These are phyloP conservation scores for Brassica juncea DNA, from an alignment of 345 rosid genomes.

Conservation along the genomic window DNA sequence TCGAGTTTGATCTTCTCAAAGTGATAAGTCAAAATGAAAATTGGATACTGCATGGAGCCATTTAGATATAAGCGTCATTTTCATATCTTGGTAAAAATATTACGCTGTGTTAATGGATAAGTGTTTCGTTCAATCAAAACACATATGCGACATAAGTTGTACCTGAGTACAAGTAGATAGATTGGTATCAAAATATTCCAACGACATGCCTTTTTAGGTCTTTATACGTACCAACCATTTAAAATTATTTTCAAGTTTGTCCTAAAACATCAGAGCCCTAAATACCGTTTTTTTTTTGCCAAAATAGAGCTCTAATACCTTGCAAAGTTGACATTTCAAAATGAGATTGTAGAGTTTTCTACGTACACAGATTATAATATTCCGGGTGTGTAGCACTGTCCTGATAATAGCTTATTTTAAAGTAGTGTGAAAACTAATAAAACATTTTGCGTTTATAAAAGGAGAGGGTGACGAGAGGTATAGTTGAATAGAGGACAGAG, in stretches of 20 bases:
- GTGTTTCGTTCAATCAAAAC: background rate
- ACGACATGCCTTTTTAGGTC: slow-evolving; percentile 9
- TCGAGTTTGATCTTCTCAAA: background rate
- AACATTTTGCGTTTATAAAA: slow-evolving; percentile 32
- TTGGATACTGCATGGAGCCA: slow-evolving; percentile 2
- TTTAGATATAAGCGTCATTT: background rate
- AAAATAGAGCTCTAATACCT: background rate
- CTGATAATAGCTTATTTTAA: slow-evolving; percentile 4
- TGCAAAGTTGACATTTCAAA: background rate
- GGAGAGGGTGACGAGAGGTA: slow-evolving; percentile 21
- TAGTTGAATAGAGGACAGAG: slow-evolving; percentile 14
- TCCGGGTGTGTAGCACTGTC: background rate
- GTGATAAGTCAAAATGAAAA: background rate
- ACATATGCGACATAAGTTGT: background rate
- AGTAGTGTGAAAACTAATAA: slow-evolving; percentile 4
- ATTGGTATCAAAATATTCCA: background rate
- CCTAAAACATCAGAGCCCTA: slow-evolving; percentile 9
- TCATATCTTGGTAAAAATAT: background rate
- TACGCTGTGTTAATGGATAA: background rate
- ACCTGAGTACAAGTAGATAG: background rate
- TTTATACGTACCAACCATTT: background rate
- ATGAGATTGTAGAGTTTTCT: background rate
- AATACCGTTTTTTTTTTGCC: background rate
- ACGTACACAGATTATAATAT: background rate
- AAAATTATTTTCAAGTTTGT: background rate